Evolutionary conservation across 2,329 filamentous ascomycete species (phyloP).

Genomic region (Pseudocercospora fijiensis): DNA sequence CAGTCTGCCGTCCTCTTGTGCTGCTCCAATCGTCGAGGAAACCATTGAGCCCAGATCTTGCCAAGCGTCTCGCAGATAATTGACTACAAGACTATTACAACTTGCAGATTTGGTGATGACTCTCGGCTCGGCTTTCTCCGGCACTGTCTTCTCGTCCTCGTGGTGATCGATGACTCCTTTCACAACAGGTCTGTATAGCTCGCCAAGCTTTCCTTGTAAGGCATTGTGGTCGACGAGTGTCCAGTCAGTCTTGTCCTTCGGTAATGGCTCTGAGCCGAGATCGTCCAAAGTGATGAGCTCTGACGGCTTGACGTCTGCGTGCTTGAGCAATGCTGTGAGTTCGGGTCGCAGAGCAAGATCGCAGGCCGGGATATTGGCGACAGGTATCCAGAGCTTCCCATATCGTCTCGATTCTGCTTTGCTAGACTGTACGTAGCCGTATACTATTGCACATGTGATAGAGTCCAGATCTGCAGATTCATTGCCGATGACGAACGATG

Average conservation of each 20-base stretch:
- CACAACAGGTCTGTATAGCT: slow-evolving; percentile 54
- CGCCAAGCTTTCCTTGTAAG: slow-evolving; percentile 61
- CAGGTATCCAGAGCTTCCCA: slow-evolving; percentile 63
- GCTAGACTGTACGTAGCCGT: slow-evolving; percentile 70
- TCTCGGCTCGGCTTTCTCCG: slow-evolving; percentile 53
- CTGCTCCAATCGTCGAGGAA: slow-evolving; percentile 43
- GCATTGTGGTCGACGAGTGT: slow-evolving; percentile 78
- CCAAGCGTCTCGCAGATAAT: slow-evolving; percentile 61
- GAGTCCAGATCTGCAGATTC: slow-evolving; percentile 75
- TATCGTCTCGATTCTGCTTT: slow-evolving; percentile 48
- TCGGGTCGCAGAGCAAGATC: slow-evolving; percentile 74
- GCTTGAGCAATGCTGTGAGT: slow-evolving; percentile 63
- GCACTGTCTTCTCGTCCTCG: slow-evolving; percentile 64
- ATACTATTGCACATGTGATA: slow-evolving; percentile 69
- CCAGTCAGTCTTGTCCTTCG: slow-evolving; percentile 62
- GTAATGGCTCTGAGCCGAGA: slow-evolving; percentile 46
- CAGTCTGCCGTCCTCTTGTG: slow-evolving; percentile 42
- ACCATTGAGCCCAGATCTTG: slow-evolving; percentile 46
- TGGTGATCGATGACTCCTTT: slow-evolving; percentile 76
- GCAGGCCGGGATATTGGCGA: slow-evolving; percentile 67
- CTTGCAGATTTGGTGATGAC: slow-evolving; percentile 68
- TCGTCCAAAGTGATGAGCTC: slow-evolving; percentile 68
- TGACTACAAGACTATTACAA: slow-evolving; percentile 68
- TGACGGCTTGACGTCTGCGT: slow-evolving; percentile 57
- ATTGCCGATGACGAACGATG: slow-evolving; percentile 55